Evolutionary conservation across 257 asterid genomes (phyloP).

Genomic region (Pogostemon cablin): DNA sequence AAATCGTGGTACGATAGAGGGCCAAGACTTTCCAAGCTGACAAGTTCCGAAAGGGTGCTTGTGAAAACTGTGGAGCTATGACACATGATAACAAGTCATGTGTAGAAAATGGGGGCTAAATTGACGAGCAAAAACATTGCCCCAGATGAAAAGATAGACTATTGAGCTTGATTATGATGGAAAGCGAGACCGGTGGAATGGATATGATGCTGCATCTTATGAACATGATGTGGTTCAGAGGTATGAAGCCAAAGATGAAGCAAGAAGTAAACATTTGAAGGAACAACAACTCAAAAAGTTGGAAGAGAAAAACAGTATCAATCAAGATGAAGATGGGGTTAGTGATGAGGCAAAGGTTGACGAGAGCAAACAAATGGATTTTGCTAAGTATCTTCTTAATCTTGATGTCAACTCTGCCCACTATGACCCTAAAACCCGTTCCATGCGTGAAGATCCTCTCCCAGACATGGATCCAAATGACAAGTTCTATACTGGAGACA

Average conservation of each 20-base stretch:
- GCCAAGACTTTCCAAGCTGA: conserved; percentile 79
- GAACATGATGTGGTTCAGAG: conserved; percentile 57
- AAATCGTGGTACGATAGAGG: conserved; percentile 93
- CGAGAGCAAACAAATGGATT: conserved; percentile 95
- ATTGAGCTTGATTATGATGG: conserved; percentile 89
- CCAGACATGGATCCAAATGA: conserved; percentile 93
- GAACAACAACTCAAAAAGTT: conserved; percentile 73
- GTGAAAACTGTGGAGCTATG: conserved; percentile 85
- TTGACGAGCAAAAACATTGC: conserved; percentile 60
- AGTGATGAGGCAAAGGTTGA: conserved; percentile 85
- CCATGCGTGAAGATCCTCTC: conserved; percentile 95
- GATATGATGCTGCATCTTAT: conserved; percentile 74
- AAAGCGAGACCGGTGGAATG: conserved; percentile 87
- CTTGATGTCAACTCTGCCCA: conserved; percentile 84
- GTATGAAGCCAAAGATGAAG: conserved; percentile 87
- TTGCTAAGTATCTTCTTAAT: conserved; percentile 84
- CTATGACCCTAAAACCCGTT: conserved; percentile 89
- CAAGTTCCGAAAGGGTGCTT: conserved; percentile 74
- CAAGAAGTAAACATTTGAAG: conserved; percentile 70
- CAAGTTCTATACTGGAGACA: conserved; percentile 80
- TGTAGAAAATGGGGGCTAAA: conserved; percentile 70
- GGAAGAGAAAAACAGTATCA: conserved; percentile 70
- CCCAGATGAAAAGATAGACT: conserved; percentile 71
- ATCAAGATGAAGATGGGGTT: conserved; percentile 54
- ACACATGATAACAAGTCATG: conserved; percentile 64